Evolutionary conservation across 805 yeast species (phyloP).

Genomic region (Tetrapisispora namnaoensis): DNA sequence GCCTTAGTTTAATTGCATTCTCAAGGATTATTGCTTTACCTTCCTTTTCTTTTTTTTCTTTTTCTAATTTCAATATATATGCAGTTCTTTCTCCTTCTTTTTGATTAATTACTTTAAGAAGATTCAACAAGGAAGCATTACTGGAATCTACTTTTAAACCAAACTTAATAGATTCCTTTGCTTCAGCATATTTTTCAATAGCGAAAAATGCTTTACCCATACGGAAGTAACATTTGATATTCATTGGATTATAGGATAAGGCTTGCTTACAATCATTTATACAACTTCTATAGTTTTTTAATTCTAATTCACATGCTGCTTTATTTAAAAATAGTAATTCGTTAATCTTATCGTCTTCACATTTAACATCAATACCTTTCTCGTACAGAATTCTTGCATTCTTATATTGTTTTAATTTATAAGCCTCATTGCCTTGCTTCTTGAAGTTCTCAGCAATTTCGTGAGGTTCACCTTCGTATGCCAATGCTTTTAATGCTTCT

Average conservation of each 20-base stretch:
- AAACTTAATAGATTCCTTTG: conserved; percentile 52
- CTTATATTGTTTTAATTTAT: conserved; percentile 56
- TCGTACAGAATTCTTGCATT: conserved; percentile 73
- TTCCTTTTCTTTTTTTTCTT: conserved; percentile 28
- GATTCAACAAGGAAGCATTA: conserved; percentile 44
- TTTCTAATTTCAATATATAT: conserved; percentile 16
- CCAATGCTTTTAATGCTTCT: conserved; percentile 85
- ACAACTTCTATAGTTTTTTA: conserved; percentile 75
- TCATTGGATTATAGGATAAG: conserved; percentile 52
- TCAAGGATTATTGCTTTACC: conserved; percentile 36
- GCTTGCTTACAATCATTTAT: conserved; percentile 78
- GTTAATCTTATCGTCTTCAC: conserved; percentile 45
- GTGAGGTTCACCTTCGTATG: conserved; percentile 91
- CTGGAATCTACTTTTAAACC: conserved; percentile 53
- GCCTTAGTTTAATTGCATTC: conserved; percentile 54
- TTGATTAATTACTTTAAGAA: conserved; percentile 35
- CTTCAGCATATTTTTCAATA: conserved; percentile 63
- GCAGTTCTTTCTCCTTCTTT: conserved; percentile 31
- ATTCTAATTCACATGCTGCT: conserved; percentile 84
- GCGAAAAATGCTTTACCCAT: conserved; percentile 72
- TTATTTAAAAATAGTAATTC: conserved; percentile 66
- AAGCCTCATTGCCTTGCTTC: conserved; percentile 87
- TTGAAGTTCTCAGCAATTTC: conserved; percentile 87
- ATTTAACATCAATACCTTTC: conserved; percentile 65
- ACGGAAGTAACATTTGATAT: conserved; percentile 76